A percentile compares a stretch with the other conserved stretches of the same genome.
These are phyloP conservation scores for Pseudogymnoascus verrucosus DNA, from an alignment of 2,329 filamentous ascomycete genomes.

Conservation along the genomic window DNA sequence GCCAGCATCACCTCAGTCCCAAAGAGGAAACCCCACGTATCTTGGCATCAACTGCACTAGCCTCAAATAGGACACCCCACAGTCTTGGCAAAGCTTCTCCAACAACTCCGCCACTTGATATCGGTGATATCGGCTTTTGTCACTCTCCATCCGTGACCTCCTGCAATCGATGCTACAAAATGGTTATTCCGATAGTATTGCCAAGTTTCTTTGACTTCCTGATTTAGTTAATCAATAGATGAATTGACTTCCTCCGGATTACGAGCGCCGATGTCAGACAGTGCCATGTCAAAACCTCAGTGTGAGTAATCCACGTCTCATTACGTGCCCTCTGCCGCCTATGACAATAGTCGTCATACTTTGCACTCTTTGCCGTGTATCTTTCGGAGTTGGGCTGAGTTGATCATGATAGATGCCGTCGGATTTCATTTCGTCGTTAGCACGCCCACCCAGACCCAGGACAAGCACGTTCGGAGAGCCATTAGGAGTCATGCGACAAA, in stretches of 20 bases:
- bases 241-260: neutral
- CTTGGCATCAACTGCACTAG: neutral
- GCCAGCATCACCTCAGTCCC: neutral
- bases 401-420: neutral
- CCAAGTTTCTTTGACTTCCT: neutral
- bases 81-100: neutral
- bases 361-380: neutral
- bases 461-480: neutral
- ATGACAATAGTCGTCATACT: neutral
- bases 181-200: neutral
- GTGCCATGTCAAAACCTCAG: neutral
- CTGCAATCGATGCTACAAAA: neutral
- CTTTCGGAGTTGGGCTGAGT: neutral
- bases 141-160: neutral
- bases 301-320: neutral
- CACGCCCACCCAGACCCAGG: neutral
- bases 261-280: neutral
- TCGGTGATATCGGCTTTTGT: neutral
- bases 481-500: neutral
- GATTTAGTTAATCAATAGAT: neutral
- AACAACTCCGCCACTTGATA: neutral
- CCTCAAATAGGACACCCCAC: neutral
- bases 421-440: neutral
- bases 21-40: neutral
- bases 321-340: neutral